Evolutionary conservation across 148 eudicot species (phyloP).

Genomic region (Rhododendron molle): DNA sequence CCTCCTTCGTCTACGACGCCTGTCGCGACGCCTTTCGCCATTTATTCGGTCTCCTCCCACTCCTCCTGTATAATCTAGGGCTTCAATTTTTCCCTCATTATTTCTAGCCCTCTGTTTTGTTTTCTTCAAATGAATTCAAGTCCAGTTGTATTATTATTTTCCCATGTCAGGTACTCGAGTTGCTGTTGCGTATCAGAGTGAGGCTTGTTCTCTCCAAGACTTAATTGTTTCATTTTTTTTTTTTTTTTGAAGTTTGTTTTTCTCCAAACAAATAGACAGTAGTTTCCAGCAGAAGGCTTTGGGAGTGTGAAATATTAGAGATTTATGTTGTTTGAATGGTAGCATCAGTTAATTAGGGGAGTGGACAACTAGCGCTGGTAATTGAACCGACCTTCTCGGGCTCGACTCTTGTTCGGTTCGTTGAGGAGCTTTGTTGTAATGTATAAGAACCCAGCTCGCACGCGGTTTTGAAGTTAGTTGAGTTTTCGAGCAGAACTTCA

Average conservation of each 20-base stretch:
- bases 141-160: background rate
- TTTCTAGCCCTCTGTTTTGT: background rate
- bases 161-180: constrained; percentile 66
- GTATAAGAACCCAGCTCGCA: too few species aligned
- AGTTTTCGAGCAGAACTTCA: too few species aligned
- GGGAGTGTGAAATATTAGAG: background rate
- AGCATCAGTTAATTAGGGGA: background rate
- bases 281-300: background rate
- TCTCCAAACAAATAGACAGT: too few species aligned
- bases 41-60: constrained; percentile 63
- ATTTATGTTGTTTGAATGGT: too few species aligned
- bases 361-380: background rate
- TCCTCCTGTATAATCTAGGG: background rate
- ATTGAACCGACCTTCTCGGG: background rate
- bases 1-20: constrained; percentile 88
- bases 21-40: constrained; percentile 98
- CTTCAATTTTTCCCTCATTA: background rate
- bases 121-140: background rate
- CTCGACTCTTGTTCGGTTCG: background rate
- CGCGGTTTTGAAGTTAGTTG: too few species aligned
- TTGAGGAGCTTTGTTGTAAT: background rate
- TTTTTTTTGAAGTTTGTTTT: too few species aligned
- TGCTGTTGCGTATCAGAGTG: constrained; percentile 15
- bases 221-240: too few species aligned
- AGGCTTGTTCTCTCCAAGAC: too few species aligned